Evolutionary conservation across 495 filamentous ascomycete genomes (phyloP).

Genomic region (Lasiosphaeria miniovina): DNA sequence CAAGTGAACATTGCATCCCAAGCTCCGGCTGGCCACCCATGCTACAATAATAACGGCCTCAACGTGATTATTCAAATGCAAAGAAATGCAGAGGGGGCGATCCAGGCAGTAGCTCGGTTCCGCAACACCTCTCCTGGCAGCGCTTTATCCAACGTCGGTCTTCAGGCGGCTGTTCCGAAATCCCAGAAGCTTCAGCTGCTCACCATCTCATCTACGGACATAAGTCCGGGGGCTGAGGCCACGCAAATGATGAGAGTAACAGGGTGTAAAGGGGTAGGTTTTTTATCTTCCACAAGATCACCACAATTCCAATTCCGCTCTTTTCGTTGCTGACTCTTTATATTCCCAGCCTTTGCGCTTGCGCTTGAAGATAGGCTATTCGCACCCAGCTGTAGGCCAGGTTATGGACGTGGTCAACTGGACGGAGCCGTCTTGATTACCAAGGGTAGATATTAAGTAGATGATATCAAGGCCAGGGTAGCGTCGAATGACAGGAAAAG

Average conservation of each 20-base stretch:
- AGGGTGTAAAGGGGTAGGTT: constrained; percentile 80
- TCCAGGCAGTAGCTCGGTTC: constrained; percentile 82
- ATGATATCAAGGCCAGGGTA: background rate
- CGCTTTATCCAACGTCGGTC: constrained; percentile 63
- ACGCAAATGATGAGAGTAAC: constrained; percentile 83
- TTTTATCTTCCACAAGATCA: constrained; percentile 19
- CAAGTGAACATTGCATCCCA: constrained; percentile 34
- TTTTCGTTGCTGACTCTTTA: constrained; percentile 27
- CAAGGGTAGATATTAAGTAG: background rate
- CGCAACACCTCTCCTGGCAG: constrained; percentile 61
- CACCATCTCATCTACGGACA: constrained; percentile 74
- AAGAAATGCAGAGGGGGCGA: constrained; percentile 64
- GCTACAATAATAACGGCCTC: constrained; percentile 83
- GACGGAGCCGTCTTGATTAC: constrained; percentile 66
- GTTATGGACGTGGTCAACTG: constrained; percentile 95
- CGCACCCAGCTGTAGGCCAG: constrained; percentile 61
- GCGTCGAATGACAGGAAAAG: background rate
- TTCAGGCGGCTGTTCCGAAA: constrained; percentile 96
- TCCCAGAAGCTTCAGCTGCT: constrained; percentile 88
- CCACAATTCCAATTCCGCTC: constrained; percentile 5
- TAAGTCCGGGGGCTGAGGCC: constrained; percentile 76
- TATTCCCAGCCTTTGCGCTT: constrained; percentile 60
- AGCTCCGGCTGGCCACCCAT: constrained; percentile 57
- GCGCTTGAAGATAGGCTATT: constrained; percentile 79
- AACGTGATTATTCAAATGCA: constrained; percentile 77